These are phyloP conservation scores for Aspergillus alliaceus DNA, from an alignment of 2,329 filamentous ascomycete species.

Conservation along the genomic window DNA sequence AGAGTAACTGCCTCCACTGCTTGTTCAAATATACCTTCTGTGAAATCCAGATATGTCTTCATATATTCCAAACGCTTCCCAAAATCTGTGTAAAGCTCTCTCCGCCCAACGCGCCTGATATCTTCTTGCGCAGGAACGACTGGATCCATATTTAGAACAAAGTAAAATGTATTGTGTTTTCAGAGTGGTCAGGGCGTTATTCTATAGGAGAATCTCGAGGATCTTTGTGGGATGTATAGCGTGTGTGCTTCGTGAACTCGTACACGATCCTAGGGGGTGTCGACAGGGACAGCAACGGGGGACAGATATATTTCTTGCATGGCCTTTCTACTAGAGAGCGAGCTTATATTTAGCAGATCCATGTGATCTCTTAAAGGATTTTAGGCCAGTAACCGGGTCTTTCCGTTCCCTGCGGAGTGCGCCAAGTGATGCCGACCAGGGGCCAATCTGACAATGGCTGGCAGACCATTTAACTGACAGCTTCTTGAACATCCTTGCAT, in stretches of 20 bases:
- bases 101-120: constrained; percentile 5
- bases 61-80: constrained; percentile 10
- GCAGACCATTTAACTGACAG: not conserved
- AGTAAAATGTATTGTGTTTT: not conserved
- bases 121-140: not conserved
- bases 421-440: not conserved
- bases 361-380: not conserved
- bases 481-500: not conserved
- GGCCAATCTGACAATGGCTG: not conserved
- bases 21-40: constrained; percentile 1
- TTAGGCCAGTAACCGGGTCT: not conserved
- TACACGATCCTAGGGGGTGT: not conserved
- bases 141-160: not conserved
- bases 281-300: not conserved
- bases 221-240: not conserved
- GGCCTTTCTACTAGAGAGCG: not conserved
- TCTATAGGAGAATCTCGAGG: not conserved
- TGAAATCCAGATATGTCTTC: constrained; percentile 7
- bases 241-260: not conserved
- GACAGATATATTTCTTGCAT: not conserved
- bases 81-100: constrained; percentile 13
- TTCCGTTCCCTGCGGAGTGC: not conserved
- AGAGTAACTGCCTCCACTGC: not conserved
- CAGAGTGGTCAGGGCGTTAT: not conserved
- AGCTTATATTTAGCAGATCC: not conserved